A percentile compares a stretch with the other conserved stretches of the same genome.
These are phyloP conservation scores for carrot (Daucus carota) DNA, from an alignment of 129 eudicot species.

Conservation along the genomic window DNA sequence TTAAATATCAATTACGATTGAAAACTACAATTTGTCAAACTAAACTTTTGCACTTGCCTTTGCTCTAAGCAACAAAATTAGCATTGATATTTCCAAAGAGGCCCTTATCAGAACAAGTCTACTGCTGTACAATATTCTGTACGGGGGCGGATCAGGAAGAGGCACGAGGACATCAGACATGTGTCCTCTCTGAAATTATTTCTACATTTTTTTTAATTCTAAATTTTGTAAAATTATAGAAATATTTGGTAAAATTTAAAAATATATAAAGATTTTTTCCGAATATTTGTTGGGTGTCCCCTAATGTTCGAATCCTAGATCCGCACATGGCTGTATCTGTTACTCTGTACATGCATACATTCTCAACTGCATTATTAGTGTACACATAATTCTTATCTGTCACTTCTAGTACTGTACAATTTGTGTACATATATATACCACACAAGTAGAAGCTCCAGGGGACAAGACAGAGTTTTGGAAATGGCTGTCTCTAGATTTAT, in stretches of 20 bases:
- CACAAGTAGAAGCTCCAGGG: not conserved
- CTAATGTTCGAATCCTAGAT: too few species aligned
- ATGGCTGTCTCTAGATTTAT: slow-evolving; percentile 22
- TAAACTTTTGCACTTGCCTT: not conserved
- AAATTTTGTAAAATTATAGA: too few species aligned
- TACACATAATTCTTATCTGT: slow-evolving; percentile 30
- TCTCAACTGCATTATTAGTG: slow-evolving; percentile 9
- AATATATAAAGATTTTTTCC: too few species aligned
- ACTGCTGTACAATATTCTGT: not conserved
- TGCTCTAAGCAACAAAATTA: slow-evolving; percentile 4
- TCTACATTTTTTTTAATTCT: too few species aligned
- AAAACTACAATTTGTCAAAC: not conserved
- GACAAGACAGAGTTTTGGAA: not conserved
- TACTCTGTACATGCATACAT: too few species aligned
- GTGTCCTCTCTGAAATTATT: too few species aligned
- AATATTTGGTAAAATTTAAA: too few species aligned
- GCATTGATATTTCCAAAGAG: not conserved
- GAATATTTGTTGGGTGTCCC: too few species aligned
- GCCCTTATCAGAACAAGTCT: slow-evolving; percentile 10
- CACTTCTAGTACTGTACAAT: not conserved
- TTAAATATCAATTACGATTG: not conserved
- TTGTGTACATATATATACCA: slow-evolving; percentile 5
- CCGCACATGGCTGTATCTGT: too few species aligned
- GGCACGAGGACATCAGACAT: too few species aligned
- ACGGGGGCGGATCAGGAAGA: too few species aligned